A percentile compares a stretch with the other conserved stretches of the same genome.
Evolutionary conservation across 768 basidiomycete species (phyloP).

Genomic region (Lactifluus echinatus): DNA sequence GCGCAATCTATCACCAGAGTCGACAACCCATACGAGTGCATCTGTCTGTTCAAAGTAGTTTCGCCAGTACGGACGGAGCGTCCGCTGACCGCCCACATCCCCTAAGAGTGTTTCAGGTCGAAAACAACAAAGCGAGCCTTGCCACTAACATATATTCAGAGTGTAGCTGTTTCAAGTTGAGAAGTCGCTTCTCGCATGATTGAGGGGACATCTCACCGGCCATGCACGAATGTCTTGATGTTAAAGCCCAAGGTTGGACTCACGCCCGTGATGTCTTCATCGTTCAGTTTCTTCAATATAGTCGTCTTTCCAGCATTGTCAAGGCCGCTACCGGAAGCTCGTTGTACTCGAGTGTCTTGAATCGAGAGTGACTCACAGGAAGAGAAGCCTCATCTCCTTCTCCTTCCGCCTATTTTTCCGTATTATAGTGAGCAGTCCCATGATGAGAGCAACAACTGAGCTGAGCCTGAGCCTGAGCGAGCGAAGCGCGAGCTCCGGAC

Average conservation of each 20-base stretch:
- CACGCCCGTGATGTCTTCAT: slow-evolving; percentile 80
- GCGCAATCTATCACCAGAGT: slow-evolving; percentile 85
- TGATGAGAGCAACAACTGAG: no score
- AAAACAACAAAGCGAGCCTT: not conserved
- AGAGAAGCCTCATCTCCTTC: slow-evolving; percentile 92
- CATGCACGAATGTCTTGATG: slow-evolving; percentile 92
- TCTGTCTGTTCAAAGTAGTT: slow-evolving; percentile 99
- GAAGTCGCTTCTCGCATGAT: not conserved
- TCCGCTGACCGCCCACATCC: slow-evolving; percentile 97
- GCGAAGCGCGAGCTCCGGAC: no score
- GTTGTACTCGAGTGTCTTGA: not conserved
- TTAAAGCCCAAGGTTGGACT: slow-evolving; percentile 97
- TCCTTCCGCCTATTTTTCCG: slow-evolving; percentile 94
- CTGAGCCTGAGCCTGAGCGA: no score
- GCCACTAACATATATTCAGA: slow-evolving; percentile 64
- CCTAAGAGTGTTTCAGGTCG: slow-evolving; percentile 38
- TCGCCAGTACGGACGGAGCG: slow-evolving; percentile 94
- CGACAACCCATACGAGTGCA: slow-evolving; percentile 97
- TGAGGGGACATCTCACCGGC: slow-evolving; percentile 50
- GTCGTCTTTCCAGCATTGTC: slow-evolving; percentile 99
- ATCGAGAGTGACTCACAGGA: slow-evolving; percentile 52
- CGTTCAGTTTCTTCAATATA: slow-evolving; percentile 89
- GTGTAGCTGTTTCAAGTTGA: slow-evolving; percentile 44
- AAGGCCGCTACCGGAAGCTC: slow-evolving; percentile 55
- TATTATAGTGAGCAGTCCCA: slow-evolving; percentile 96